Percentiles rank a stretch among this genome's conserved stretches.
These are phyloP conservation scores for Alternaria infectoria DNA, from an alignment of 2,329 filamentous ascomycete species.

Conservation along the genomic window DNA sequence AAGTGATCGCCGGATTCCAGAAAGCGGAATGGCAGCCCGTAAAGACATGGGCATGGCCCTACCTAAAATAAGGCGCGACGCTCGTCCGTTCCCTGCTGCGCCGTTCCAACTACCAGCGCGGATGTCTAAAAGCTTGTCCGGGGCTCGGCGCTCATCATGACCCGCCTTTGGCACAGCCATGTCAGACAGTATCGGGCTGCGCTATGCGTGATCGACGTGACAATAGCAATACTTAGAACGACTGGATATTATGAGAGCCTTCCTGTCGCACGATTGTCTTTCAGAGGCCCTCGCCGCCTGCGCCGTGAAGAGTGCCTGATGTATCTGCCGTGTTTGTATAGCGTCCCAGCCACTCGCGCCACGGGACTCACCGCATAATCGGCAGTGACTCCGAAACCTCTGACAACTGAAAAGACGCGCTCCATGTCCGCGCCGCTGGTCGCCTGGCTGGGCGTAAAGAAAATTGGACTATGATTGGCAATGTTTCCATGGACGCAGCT, in stretches of 20 bases:
- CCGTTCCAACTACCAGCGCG: conserved; percentile 7
- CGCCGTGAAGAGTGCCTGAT: neutral
- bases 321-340: neutral
- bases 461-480: neutral
- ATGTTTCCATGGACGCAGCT: neutral
- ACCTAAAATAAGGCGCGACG: conserved; percentile 20
- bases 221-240: conserved; percentile 2
- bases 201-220: conserved; percentile 13
- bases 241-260: conserved; percentile 11
- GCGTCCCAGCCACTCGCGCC: neutral
- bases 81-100: conserved; percentile 14
- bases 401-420: neutral
- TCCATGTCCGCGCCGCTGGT: neutral
- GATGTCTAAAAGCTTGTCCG: conserved; percentile 15
- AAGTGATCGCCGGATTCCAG: conserved; percentile 7
- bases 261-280: conserved; percentile 8
- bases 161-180: conserved; percentile 9
- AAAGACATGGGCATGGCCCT: conserved; percentile 17
- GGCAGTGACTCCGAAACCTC: neutral
- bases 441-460: neutral
- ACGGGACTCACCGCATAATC: neutral
- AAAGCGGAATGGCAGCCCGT: conserved; percentile 6
- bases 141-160: conserved; percentile 16
- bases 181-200: conserved; percentile 5
- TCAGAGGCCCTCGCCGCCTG: conserved; percentile 5